Evolutionary conservation across 176 grass and related monocot genomes (phyloP).

Genomic region (Stipa capillata): DNA sequence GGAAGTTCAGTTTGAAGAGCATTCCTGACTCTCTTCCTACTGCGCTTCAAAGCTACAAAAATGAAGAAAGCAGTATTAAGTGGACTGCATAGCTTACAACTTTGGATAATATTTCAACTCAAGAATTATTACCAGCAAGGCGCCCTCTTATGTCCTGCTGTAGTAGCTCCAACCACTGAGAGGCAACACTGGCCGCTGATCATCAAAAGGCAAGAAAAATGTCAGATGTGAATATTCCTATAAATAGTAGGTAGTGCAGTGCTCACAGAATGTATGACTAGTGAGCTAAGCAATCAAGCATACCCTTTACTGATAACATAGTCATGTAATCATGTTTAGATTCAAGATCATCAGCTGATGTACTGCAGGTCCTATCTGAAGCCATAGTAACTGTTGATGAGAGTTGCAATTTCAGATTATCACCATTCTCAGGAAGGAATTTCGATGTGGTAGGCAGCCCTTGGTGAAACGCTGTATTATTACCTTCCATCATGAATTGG

Average conservation of each 20-base stretch:
- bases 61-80: not conserved
- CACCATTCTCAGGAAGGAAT: slow-evolving; percentile 17
- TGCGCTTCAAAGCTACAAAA: slow-evolving; percentile 72
- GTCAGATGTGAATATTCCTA: slow-evolving; percentile 11
- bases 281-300: not conserved
- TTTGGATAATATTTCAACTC: not conserved
- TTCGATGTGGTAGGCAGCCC: slow-evolving; percentile 15
- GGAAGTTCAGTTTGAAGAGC: slow-evolving; percentile 80
- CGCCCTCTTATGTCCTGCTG: slow-evolving; percentile 92
- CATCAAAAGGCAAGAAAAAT: slow-evolving; percentile 15
- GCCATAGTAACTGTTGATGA: slow-evolving; percentile 44
- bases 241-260: not conserved
- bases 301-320: slow-evolving; percentile 77
- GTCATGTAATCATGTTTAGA: slow-evolving; percentile 57
- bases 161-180: slow-evolving; percentile 89
- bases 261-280: not conserved
- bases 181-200: slow-evolving; percentile 79
- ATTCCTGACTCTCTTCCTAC: slow-evolving; percentile 66
- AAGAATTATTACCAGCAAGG: slow-evolving; percentile 62
- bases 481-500: slow-evolving; percentile 28
- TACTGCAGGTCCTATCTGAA: slow-evolving; percentile 52
- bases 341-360: slow-evolving; percentile 39
- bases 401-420: slow-evolving; percentile 51
- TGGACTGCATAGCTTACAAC: not conserved
- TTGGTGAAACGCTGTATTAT: slow-evolving; percentile 18